A percentile compares a stretch with the other conserved stretches of the same genome.
Evolutionary conservation across 2,329 filamentous ascomycete species (phyloP).

Genomic region (Aspergillus brunneoviolaceus): DNA sequence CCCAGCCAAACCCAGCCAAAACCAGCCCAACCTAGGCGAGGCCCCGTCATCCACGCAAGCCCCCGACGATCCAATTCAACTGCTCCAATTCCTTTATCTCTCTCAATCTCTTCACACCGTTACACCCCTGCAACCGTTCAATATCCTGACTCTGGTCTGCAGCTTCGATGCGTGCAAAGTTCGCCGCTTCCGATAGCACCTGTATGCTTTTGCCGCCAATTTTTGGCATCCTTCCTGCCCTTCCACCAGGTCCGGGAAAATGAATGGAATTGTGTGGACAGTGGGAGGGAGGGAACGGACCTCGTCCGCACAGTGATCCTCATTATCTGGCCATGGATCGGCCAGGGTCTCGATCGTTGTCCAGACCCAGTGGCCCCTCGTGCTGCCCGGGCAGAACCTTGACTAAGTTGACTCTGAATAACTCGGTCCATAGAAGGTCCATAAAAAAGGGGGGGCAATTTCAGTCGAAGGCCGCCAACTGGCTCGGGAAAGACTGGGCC

Average conservation of each 20-base stretch:
- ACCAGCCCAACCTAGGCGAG: slow-evolving; percentile 14
- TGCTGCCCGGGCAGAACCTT: slow-evolving; percentile 9
- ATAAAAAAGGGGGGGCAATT: slow-evolving; percentile 2
- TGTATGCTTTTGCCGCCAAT: neutral
- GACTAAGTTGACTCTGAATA: neutral
- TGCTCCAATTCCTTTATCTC: neutral
- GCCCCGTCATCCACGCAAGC: slow-evolving; percentile 28
- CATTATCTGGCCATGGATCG: slow-evolving; percentile 13
- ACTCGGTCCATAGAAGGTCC: neutral
- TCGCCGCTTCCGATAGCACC: neutral
- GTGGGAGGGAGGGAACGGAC: neutral
- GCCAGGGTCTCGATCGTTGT: slow-evolving; percentile 23
- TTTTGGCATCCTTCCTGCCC: neutral
- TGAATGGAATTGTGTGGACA: neutral
- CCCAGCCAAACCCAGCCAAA: no score
- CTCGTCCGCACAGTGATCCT: slow-evolving; percentile 8
- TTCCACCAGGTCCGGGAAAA: neutral
- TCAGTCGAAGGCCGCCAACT: neutral
- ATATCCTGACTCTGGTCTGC: neutral
- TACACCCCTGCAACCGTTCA: neutral
- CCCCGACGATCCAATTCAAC: slow-evolving; percentile 19
- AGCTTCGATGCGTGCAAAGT: neutral
- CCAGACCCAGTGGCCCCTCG: slow-evolving; percentile 10
- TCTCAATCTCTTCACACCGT: neutral
- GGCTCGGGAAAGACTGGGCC: neutral